Percentiles rank a stretch among this genome's conserved stretches.
Conservation (phyloP, 2,329 filamentous ascomycete genomes). For the Penicillium paneum region DNA sequence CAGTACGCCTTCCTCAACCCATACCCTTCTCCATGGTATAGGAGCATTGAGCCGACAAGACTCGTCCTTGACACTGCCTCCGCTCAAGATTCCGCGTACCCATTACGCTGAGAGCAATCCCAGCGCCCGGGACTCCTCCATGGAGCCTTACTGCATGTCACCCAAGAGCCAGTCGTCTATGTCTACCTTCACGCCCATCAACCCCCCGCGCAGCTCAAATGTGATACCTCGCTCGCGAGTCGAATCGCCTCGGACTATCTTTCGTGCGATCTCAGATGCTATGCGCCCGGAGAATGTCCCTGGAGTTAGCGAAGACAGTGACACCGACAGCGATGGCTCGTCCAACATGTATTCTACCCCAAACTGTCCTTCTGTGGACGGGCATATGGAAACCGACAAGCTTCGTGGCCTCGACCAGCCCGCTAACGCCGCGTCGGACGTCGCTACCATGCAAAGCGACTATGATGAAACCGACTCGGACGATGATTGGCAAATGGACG, state of each 20-base stretch:
- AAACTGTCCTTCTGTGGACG: slow-evolving; percentile 11
- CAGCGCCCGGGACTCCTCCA: slow-evolving; percentile 44
- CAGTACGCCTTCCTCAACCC: slow-evolving; percentile 12
- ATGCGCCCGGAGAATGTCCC: not conserved
- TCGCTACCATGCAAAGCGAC: not conserved
- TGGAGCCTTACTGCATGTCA: slow-evolving; percentile 38
- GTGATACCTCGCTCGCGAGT: slow-evolving; percentile 6
- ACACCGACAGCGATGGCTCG: slow-evolving; percentile 14
- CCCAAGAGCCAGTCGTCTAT: slow-evolving; percentile 38
- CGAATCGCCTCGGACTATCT: slow-evolving; percentile 24
- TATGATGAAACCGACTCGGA: slow-evolving; percentile 12
- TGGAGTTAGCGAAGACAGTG: slow-evolving; percentile 12
- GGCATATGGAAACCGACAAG: not conserved
- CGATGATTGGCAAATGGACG: slow-evolving; percentile 13
- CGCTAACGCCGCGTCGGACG: not conserved
- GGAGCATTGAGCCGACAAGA: not conserved
- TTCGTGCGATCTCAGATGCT: slow-evolving; percentile 18
- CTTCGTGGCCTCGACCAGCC: not conserved
- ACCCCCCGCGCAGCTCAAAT: slow-evolving; percentile 34
- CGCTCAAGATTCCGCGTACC: slow-evolving; percentile 21
- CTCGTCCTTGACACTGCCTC: not conserved
- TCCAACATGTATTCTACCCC: slow-evolving; percentile 14
- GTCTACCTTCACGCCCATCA: slow-evolving; percentile 43
- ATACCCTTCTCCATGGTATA: slow-evolving; percentile 12
- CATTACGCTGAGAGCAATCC: slow-evolving; percentile 29